phyloP scores from a whole-genome alignment of 140 eudicot genomes.

The Flaveria floridana region DNA sequence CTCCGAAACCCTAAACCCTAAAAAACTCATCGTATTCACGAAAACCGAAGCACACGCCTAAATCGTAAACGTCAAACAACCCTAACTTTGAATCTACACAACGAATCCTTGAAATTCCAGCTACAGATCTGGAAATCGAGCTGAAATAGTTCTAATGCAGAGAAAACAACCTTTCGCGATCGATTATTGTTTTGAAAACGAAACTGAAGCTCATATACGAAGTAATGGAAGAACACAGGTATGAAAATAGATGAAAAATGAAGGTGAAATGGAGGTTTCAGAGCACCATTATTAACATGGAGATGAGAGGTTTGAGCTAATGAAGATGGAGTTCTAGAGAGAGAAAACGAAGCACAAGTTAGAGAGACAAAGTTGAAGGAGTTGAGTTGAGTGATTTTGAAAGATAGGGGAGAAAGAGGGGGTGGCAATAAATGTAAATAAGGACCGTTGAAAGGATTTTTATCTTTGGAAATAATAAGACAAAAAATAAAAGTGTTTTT shows the following conservation, averaged over 20 bases:
- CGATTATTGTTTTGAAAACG: not conserved
- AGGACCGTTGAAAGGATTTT: not conserved
- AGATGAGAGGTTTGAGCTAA: not conserved
- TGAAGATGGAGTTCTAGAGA: conserved; percentile 31
- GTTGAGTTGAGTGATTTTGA: conserved; percentile 16
- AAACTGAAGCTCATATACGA: not conserved
- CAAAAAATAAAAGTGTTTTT: not conserved
- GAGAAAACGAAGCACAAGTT: conserved; percentile 8
- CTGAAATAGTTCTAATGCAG: conserved; percentile 33
- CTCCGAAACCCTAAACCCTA: conserved; percentile 27
- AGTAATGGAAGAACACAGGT: not conserved
- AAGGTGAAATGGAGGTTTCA: conserved; percentile 10
- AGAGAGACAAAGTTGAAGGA: conserved; percentile 29
- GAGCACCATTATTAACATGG: not conserved
- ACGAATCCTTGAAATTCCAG: not conserved
- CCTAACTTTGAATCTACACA: conserved; percentile 27
- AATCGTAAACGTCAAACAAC: conserved; percentile 32
- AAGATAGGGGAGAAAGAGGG: conserved; percentile 8
- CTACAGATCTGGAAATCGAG: conserved; percentile 47
- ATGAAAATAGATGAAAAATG: not conserved
- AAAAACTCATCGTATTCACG: conserved; percentile 28
- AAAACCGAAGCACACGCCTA: conserved; percentile 22
- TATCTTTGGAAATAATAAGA: not conserved
- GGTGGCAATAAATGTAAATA: conserved; percentile 37
- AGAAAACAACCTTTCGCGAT: not conserved